phyloP scores from a whole-genome alignment of 2,329 filamentous ascomycete species.

The Phaeosphaeria sp. region DNA sequence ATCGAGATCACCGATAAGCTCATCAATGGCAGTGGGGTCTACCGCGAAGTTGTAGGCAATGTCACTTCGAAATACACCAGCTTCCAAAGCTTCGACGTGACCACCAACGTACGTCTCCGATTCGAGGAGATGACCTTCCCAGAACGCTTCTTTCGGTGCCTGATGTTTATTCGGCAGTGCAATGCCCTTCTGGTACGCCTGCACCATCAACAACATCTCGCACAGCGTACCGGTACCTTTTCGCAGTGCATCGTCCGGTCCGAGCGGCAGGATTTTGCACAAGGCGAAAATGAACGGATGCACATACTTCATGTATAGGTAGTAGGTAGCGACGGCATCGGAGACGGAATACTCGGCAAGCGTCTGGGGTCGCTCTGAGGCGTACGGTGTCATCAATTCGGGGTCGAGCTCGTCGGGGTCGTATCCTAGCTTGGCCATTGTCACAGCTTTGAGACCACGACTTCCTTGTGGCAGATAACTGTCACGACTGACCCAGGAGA shows the following conservation, averaged over 20 bases:
- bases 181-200: conserved; percentile 91
- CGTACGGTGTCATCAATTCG: conserved; percentile 92
- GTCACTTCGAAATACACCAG: conserved; percentile 93
- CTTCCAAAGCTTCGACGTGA: conserved; percentile 98
- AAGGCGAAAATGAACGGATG: conserved; percentile 99
- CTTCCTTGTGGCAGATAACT: conserved; percentile 97
- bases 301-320: conserved; percentile 99
- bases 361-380: conserved; percentile 87
- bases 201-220: conserved; percentile 99
- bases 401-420: conserved; percentile 98
- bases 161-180: conserved; percentile 96
- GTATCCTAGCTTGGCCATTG: conserved; percentile 96
- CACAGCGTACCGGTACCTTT: conserved; percentile 99
- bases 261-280: conserved; percentile 93
- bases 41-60: conserved; percentile 94
- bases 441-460: conserved; percentile 95
- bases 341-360: conserved; percentile 98
- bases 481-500: conserved; percentile 98
- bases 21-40: conserved; percentile 88
- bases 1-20: conserved; percentile 85
- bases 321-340: conserved; percentile 98
- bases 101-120: conserved; percentile 98
- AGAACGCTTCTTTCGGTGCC: conserved; percentile 89
- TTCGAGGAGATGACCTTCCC: conserved; percentile 93
- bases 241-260: conserved; percentile 88